These are phyloP conservation scores for Amylostereum areolatum DNA, from an alignment of 1,284 basidiomycete species.

Conservation along the genomic window DNA sequence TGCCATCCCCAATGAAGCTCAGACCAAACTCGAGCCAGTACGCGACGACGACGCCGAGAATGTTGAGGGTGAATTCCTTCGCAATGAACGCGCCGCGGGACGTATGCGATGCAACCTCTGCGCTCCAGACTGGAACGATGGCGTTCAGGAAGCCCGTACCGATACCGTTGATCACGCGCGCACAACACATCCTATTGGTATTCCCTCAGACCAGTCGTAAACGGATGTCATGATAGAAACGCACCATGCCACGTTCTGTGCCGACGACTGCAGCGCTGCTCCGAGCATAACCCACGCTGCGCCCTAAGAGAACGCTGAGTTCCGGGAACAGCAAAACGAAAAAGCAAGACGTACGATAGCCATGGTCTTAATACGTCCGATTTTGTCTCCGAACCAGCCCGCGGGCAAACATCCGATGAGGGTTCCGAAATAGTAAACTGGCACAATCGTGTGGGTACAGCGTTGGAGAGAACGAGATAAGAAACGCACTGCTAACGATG, in stretches of 20 bases:
- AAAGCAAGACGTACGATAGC: slow-evolving; percentile 19
- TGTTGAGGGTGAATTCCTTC: slow-evolving; percentile 35
- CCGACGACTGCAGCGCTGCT: slow-evolving; percentile 43
- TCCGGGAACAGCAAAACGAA: background rate
- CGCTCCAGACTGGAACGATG: slow-evolving; percentile 48
- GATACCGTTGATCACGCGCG: slow-evolving; percentile 45
- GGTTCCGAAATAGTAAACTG: slow-evolving; percentile 42
- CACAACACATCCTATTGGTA: slow-evolving; percentile 48
- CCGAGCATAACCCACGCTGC: slow-evolving; percentile 40
- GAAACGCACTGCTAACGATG: slow-evolving; percentile 40
- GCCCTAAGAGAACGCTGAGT: slow-evolving; percentile 20
- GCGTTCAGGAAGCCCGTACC: slow-evolving; percentile 47
- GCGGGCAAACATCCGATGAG: slow-evolving; percentile 43
- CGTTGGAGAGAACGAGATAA: no score
- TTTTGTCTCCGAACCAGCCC: slow-evolving; percentile 35
- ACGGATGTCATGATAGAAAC: no score
- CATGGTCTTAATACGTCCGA: slow-evolving; percentile 44
- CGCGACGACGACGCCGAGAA: slow-evolving; percentile 47
- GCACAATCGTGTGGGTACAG: no score
- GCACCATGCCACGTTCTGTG: slow-evolving; percentile 42
- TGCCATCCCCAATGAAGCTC: slow-evolving; percentile 40
- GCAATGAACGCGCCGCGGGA: slow-evolving; percentile 35
- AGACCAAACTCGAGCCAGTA: slow-evolving; percentile 51
- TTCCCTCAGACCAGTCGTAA: no score
- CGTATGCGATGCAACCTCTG: slow-evolving; percentile 40